Conservation (phyloP, 441 rosid genomes). For the Populus trichocarpa region DNA sequence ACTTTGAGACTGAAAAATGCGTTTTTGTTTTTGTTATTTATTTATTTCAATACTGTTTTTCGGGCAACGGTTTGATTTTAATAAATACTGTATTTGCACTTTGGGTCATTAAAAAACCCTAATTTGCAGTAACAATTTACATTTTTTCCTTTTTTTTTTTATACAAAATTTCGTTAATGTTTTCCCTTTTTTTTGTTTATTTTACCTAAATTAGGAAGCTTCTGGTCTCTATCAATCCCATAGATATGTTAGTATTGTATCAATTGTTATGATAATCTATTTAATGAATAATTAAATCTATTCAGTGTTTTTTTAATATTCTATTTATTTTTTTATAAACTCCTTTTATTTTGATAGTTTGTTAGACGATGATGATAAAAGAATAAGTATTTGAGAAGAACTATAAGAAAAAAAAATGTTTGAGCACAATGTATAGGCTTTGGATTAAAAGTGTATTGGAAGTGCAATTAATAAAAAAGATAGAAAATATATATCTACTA, state of each 20-base stretch:
- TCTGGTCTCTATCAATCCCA: neutral
- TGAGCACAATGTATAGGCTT: no score
- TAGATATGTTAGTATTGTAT: neutral
- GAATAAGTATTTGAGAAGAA: neutral
- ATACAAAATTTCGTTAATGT: neutral
- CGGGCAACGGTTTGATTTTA: neutral
- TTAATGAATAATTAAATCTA: neutral
- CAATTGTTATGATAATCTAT: neutral
- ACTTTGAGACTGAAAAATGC: conserved; percentile 4
- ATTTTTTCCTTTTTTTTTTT: no score
- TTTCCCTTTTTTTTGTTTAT: no score
- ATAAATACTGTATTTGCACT: conserved; percentile 9
- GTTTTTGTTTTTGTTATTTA: neutral
- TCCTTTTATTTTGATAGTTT: neutral
- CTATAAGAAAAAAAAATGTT: no score
- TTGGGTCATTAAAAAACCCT: neutral
- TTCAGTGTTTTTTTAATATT: no score
- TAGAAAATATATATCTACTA: no score
- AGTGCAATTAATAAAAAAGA: no score
- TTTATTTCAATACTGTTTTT: neutral
- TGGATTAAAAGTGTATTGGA: no score
- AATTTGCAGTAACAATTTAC: neutral
- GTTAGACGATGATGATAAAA: neutral
- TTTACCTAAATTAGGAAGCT: neutral
- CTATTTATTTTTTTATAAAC: neutral